phyloP scores from a whole-genome alignment of 495 filamentous ascomycete species.

The Penicillium daleae region DNA sequence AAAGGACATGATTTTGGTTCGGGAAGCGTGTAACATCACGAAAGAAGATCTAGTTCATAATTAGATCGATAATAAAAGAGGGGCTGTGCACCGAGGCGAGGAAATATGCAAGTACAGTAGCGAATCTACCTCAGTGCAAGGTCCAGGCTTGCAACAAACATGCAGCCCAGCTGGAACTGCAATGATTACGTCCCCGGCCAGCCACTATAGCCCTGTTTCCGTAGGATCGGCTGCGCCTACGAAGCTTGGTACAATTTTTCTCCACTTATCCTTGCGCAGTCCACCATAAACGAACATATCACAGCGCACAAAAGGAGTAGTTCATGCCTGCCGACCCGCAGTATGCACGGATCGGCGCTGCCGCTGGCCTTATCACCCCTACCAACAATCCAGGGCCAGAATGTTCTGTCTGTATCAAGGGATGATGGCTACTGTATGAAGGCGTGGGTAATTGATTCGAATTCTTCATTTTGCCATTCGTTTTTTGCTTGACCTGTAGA shows the following conservation, averaged over 20 bases:
- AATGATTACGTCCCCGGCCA: neutral
- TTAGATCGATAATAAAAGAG: neutral
- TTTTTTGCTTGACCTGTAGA: neutral
- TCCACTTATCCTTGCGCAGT: constrained; percentile 8
- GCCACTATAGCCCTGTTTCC: neutral
- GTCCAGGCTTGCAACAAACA: neutral
- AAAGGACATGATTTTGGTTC: no score
- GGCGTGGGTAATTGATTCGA: no score
- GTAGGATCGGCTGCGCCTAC: neutral
- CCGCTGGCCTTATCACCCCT: neutral
- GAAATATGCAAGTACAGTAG: neutral
- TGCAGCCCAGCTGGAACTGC: neutral
- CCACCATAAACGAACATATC: neutral
- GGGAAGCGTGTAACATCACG: no score
- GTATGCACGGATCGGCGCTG: constrained; percentile 13
- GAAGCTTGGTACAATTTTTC: constrained; percentile 11
- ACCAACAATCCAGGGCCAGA: constrained; percentile 4
- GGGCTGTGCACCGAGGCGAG: neutral
- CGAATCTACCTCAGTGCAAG: neutral
- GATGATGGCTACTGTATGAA: neutral
- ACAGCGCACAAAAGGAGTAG: neutral
- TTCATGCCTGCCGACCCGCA: neutral
- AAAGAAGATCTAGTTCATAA: no score
- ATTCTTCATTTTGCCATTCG: neutral
- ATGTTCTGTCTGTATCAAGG: constrained; percentile 9